Conservation (phyloP, 352 stramenopile species). For the Pilasporangium apinafurcum region DNA sequence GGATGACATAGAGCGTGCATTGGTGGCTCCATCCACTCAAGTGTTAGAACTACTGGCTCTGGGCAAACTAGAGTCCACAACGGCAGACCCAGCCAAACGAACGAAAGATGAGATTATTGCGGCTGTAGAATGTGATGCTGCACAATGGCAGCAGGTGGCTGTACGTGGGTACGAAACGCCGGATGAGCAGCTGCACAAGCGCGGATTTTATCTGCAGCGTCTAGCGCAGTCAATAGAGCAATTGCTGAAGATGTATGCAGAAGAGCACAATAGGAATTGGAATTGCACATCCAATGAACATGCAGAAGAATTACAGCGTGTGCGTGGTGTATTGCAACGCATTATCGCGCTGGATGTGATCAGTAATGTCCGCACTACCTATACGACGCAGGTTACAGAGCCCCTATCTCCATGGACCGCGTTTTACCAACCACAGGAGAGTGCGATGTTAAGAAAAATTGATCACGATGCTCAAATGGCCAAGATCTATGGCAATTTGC, state of each 20-base stretch:
- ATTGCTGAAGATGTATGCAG: slow-evolving; percentile 7
- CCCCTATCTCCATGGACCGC: slow-evolving; percentile 32
- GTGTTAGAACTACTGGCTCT: no score
- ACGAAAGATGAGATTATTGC: slow-evolving; percentile 3
- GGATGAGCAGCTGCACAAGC: slow-evolving; percentile 23
- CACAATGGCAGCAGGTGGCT: slow-evolving; percentile 25
- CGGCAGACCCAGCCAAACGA: slow-evolving; percentile 13
- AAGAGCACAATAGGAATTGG: slow-evolving; percentile 23
- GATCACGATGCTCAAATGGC: slow-evolving; percentile 37
- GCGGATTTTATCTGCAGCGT: slow-evolving; percentile 23
- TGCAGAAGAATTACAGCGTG: slow-evolving; percentile 19
- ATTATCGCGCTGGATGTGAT: slow-evolving; percentile 31
- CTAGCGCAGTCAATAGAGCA: slow-evolving; percentile 11
- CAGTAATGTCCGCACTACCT: neutral
- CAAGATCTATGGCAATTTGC: slow-evolving; percentile 35
- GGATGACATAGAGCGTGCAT: slow-evolving; percentile 41
- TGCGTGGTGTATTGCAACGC: slow-evolving; percentile 34
- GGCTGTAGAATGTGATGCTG: slow-evolving; percentile 11
- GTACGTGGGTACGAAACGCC: slow-evolving; percentile 33
- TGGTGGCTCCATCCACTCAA: no score
- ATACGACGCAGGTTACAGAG: neutral
- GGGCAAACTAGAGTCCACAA: no score
- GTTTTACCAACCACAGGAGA: slow-evolving; percentile 44
- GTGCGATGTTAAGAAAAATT: slow-evolving; percentile 16
- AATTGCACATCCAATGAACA: slow-evolving; percentile 9